Evolutionary conservation across 78 protist genomes (phyloP).

Genomic region (Isochrysis galbana): DNA sequence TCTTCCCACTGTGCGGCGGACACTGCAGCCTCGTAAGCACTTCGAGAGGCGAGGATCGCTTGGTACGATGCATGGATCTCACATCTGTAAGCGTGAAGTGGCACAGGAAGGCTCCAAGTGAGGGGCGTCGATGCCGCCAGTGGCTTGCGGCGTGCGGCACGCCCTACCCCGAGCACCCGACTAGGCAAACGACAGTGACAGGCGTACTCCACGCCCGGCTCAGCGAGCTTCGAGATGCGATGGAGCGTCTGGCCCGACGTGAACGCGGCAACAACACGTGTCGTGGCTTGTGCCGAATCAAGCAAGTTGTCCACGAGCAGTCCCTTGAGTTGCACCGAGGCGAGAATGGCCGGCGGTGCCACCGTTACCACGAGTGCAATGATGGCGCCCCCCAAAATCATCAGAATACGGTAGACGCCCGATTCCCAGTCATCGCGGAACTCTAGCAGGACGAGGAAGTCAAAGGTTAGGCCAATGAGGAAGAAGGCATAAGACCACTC

Average conservation of each 20-base stretch:
- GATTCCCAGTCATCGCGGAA: not conserved
- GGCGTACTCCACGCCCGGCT: no score
- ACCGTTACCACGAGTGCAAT: not conserved
- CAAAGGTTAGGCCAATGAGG: not conserved
- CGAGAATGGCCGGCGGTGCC: not conserved
- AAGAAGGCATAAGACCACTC: not conserved
- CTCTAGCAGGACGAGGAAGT: not conserved
- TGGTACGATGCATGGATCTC: not conserved
- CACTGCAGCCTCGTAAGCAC: not conserved
- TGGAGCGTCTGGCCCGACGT: not conserved
- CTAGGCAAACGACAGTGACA: no score
- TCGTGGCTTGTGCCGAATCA: not conserved
- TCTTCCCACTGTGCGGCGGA: not conserved
- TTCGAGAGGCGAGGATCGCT: not conserved
- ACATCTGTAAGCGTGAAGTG: no score
- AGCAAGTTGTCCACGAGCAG: not conserved
- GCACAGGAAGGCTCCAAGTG: no score
- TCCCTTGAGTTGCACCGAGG: not conserved
- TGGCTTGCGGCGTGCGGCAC: no score
- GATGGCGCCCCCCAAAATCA: not conserved
- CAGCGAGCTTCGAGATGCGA: not conserved
- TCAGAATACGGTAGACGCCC: not conserved
- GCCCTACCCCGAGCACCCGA: no score
- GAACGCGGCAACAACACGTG: not conserved
- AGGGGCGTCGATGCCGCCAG: no score